Evolutionary conservation across 2,329 filamentous ascomycete species (phyloP), one percentile per base, ranked within the genome.

Genomic region (Fusarium equiseti): DNA sequence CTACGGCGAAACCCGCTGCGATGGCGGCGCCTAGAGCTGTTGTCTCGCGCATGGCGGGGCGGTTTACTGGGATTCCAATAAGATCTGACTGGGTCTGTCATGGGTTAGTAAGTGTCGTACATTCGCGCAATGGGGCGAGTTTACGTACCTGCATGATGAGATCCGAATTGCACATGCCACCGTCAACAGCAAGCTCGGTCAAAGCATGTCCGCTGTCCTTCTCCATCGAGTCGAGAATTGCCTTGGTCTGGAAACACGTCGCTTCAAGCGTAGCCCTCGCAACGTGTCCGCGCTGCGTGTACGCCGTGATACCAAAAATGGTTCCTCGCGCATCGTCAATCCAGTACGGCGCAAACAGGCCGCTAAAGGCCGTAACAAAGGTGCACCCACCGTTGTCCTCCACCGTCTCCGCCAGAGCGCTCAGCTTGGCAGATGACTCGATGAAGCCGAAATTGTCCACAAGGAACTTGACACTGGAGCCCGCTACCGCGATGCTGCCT

Each of bases 271-370:
- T 95, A 27, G 92, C 92, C 53, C 92, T 88, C 29, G 92, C 92
- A 74, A 95, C 91, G 79, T 95, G 92, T 8, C 92, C 92, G 38
- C 88, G 87, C 78, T 93, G 86, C 0, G 92, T 95, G 81, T 92
- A 91, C 66, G 92, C 89, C 0, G 92, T 93, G 75, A 94, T 92
- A 46, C 91, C 91, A 73, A 93, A 92, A 72, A 93, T 92, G 44
- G 92, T 95, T 61, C 92, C 92, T 76, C 92, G 88, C 3, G 92
- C 92, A 81, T 94, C 91, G 78, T 95, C 92, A 69, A 94, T 92
- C 92, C 92, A 95, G 81, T 95, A 95, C 1, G 92, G 92, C 1
- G 92, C 92, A 77, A 94, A 95, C 6, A 95, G 85, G 52, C 92
- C 92, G 78, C 90, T 92, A 78, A 95, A 95, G 12, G 92, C 92